Conservation (phyloP, 1,284 basidiomycete genomes). For the Microbotryum lychnidis-dioicae region DNA sequence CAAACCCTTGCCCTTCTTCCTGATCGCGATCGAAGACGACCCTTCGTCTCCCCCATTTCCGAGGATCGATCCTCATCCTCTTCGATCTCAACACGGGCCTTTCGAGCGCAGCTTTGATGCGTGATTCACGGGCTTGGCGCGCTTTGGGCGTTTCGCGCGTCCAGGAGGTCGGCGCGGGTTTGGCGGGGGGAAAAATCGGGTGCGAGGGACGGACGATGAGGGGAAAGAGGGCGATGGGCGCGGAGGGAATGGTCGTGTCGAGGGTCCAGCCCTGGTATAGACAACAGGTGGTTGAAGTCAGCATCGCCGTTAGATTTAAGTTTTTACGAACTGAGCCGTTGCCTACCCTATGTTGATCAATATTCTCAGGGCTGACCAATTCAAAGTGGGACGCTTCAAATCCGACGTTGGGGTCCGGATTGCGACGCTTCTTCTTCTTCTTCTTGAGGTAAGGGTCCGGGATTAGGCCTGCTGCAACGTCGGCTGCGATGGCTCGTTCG, state of each 20-base stretch:
- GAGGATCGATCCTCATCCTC: slow-evolving; percentile 26
- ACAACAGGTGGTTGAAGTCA: too few relatives aligned
- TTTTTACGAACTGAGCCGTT: too few relatives aligned
- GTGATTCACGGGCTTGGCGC: slow-evolving; percentile 11
- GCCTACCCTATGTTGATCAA: slow-evolving; percentile 18
- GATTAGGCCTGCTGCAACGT: not conserved
- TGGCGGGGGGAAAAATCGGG: slow-evolving; percentile 11
- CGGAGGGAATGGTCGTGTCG: slow-evolving; percentile 12
- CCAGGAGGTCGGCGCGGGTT: slow-evolving; percentile 24
- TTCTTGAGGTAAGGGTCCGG: not conserved
- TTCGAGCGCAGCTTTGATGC: not conserved
- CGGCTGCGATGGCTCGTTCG: not conserved
- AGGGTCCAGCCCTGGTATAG: slow-evolving; percentile 25
- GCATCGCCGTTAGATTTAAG: too few relatives aligned
- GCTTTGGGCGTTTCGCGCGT: slow-evolving; percentile 15
- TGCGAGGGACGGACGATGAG: slow-evolving; percentile 26
- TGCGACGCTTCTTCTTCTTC: slow-evolving; percentile 22
- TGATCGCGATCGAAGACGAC: slow-evolving; percentile 5
- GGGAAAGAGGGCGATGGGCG: slow-evolving; percentile 21
- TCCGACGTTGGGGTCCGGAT: slow-evolving; percentile 17
- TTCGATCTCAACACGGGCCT: slow-evolving; percentile 8
- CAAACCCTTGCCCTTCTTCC: not conserved
- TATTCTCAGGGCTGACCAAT: slow-evolving; percentile 23
- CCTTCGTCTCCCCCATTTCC: slow-evolving; percentile 22
- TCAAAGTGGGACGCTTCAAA: slow-evolving; percentile 17